Evolutionary conservation across 441 rosid species (phyloP), one percentile per base, ranked within the genome.

Genomic region (Rhodomyrtus psidioides): DNA sequence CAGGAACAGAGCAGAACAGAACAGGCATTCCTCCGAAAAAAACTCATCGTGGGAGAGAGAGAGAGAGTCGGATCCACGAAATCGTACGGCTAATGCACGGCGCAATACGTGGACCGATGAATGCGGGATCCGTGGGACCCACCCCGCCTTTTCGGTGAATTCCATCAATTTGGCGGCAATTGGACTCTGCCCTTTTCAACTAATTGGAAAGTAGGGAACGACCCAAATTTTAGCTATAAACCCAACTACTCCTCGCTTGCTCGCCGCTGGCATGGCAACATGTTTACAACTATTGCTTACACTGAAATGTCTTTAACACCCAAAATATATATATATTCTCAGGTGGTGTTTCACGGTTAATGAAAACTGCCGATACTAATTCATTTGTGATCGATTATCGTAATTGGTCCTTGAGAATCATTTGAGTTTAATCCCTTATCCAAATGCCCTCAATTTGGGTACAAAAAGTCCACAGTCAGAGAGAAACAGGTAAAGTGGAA

Each of bases 51-150:
- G 28, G 65, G 65, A 3, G 84, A 34, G 2, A 34, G 34, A 34
- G 34, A 4, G 34, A 34, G 34, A n/a, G n/a, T n/a, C n/a, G n/a
- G n/a, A n/a, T 34, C 3, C 34, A 34, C 34, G 34, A 81, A 57
- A 87, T 82, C 51, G 93, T 91, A 91, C 94, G 94, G 94, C 88
- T 87, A 87, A 92, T 87, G 92, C 91, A 91, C 93, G 94, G 94
- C 96, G 94, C 85, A 86, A 94, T 90, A 85, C 91, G 90, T 87
- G 95, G 94, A 65, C 89, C 94, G 94, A 51, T 90, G 89, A 93
- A 89, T 90, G 91, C 94, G 96, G 96, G 94, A 82, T 84, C 13
- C 8, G 2, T 12, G 86, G 90, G 88, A n/a, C 93, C 92, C 84
- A 4, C 54, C 44, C 74, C n/a, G 53, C 55, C 7, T 86, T 79